Percentiles rank a stretch among this genome's conserved stretches.
Conservation (phyloP, 75 land plant genomes). For the Sequoiadendron giganteum region DNA sequence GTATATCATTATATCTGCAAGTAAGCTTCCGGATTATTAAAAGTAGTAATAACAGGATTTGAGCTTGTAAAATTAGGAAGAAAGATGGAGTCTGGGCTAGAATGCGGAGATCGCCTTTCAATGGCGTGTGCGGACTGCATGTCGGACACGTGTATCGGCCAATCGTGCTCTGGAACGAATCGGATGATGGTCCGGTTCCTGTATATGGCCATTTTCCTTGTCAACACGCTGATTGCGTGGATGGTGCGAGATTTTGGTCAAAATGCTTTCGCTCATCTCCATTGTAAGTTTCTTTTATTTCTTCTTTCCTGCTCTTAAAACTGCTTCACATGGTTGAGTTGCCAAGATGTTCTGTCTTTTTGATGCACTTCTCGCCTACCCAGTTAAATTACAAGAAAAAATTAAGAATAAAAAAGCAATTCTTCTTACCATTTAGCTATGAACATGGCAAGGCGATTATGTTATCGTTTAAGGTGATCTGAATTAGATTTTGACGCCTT, state of each 20-base stretch:
- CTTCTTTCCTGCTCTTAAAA: neutral
- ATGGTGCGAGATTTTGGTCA: constrained; percentile 16
- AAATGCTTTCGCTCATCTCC: constrained; percentile 1
- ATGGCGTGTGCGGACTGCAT: neutral
- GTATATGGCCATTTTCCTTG: constrained; percentile 13
- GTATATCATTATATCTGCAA: neutral
- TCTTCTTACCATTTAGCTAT: neutral
- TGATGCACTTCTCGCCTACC: neutral
- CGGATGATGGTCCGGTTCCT: constrained; percentile 6
- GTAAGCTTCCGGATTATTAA: neutral
- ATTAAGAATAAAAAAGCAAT: too few species aligned
- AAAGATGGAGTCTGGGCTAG: constrained; percentile 1
- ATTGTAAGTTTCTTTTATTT: constrained; percentile 7
- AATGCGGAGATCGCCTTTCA: neutral
- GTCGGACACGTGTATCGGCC: constrained; percentile 5
- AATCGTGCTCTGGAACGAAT: constrained; percentile 16
- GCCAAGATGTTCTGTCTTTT: neutral
- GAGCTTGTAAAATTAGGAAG: neutral
- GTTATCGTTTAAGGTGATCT: neutral
- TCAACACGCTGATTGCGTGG: constrained; percentile 17
- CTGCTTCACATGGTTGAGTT: neutral
- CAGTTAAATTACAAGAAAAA: neutral
- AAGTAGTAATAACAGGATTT: neutral
- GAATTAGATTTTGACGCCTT: neutral
- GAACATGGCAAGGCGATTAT: neutral